Evolutionary conservation across 2,329 filamentous ascomycete genomes (phyloP).

Genomic region (Paecilomyces niveus): DNA sequence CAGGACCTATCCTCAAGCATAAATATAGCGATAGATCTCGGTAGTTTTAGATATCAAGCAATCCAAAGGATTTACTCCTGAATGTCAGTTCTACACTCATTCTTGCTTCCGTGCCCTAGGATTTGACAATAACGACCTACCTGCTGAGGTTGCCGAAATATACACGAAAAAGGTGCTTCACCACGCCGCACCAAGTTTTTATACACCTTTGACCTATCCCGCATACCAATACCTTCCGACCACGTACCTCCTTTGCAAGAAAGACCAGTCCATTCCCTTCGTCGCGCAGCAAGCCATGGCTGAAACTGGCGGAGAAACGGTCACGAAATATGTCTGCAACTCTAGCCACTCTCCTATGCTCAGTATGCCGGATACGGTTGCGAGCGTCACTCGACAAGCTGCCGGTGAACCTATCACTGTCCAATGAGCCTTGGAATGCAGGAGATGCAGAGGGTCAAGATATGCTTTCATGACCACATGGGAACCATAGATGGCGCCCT

Average conservation of each 20-base stretch:
- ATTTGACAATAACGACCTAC: too few species aligned
- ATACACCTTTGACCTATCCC: slow-evolving; percentile 20
- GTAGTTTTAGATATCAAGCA: too few species aligned
- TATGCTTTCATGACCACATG: too few species aligned
- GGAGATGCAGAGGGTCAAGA: too few species aligned
- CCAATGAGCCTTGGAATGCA: too few species aligned
- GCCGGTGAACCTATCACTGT: neutral
- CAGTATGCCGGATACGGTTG: neutral
- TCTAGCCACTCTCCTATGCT: neutral
- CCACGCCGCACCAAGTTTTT: slow-evolving; percentile 20
- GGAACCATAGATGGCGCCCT: too few species aligned
- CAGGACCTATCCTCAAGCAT: too few species aligned
- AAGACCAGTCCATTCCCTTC: slow-evolving; percentile 31
- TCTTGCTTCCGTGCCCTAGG: too few species aligned
- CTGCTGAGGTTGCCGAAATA: slow-evolving; percentile 11
- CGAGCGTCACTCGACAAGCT: neutral
- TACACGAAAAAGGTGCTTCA: slow-evolving; percentile 14
- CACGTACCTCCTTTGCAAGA: slow-evolving; percentile 35
- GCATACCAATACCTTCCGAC: slow-evolving; percentile 33
- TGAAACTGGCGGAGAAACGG: neutral
- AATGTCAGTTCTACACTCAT: too few species aligned
- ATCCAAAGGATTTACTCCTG: too few species aligned
- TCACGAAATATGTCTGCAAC: neutral
- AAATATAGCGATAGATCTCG: too few species aligned
- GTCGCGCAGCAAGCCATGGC: slow-evolving; percentile 31